Percentiles rank a stretch among this genome's conserved stretches.
phyloP scores from a whole-genome alignment of 2,329 filamentous ascomycete genomes.

The Leptographium wingfieldii region DNA sequence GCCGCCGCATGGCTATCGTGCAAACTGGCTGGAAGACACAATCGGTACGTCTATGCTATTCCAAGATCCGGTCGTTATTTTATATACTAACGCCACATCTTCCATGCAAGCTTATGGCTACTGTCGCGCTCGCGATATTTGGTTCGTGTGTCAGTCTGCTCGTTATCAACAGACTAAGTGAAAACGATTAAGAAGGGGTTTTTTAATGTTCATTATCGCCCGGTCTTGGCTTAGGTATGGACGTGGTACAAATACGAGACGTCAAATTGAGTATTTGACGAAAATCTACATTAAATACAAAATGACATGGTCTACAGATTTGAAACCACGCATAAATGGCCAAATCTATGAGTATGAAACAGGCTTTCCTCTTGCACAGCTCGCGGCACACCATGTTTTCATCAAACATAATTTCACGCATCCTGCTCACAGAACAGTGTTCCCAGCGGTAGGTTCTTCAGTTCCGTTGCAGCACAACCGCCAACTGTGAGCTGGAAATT shows the following conservation, averaged over 20 bases:
- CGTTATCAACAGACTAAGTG: slow-evolving; percentile 29
- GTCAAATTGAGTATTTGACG: not conserved
- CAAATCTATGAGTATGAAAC: not conserved
- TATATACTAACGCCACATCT: not conserved
- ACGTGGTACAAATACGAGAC: not conserved
- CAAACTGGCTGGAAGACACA: slow-evolving; percentile 93
- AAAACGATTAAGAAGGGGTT: not conserved
- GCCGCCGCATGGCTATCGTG: slow-evolving; percentile 65
- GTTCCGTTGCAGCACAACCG: slow-evolving; percentile 38
- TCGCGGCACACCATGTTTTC: not conserved
- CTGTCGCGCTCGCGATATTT: slow-evolving; percentile 50
- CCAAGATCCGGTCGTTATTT: not conserved
- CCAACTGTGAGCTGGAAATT: slow-evolving; percentile 54
- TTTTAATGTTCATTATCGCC: not conserved
- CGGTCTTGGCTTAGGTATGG: not conserved
- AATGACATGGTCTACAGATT: not conserved
- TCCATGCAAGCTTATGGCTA: slow-evolving; percentile 40
- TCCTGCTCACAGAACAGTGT: slow-evolving; percentile 9
- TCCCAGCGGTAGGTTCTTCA: slow-evolving; percentile 9
- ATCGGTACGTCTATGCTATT: slow-evolving; percentile 35
- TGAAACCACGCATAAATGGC: not conserved
- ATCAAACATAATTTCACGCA: not conserved
- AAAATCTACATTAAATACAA: not conserved
- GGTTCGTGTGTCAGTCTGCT: slow-evolving; percentile 53
- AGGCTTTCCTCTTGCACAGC: not conserved